Base-by-base conservation (phyloP, 768 basidiomycete species). In the Rubroboletus pulcherrimus region DNA sequence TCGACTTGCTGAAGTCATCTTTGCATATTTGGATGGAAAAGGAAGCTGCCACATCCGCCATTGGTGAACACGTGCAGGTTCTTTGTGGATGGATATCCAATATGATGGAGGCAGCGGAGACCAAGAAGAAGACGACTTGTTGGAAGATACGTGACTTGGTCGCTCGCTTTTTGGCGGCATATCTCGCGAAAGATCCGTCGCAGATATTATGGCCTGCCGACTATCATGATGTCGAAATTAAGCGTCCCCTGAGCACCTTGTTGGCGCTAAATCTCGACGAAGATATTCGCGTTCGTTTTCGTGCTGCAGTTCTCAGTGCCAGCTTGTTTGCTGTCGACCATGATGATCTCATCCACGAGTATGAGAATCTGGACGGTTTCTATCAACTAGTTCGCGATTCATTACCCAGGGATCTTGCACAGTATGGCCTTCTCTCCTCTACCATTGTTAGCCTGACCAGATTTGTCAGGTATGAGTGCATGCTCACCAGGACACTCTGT, bases 261-360 rank as follows among this genome's bases (percentile, higher is more conserved):
- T 81, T 82, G 11, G 66, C 67, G 29, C 61, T 91, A 62, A 78
- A 78, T 21, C 64, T 71, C n/a, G 90, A 98, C 69, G 71, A 75
- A 39, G 95, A 98, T 66, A 83, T 89, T 19, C 83, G 93, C 33
- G 88, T 97, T 44, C 84, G 96, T 15, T 89, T 93, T 66, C 85
- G 90, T 31, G 81, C 80, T 1, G 87, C 87, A 1, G 73, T 77
- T 14, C 70, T 81, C n/a, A 84, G 77, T 50, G 79, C 85, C 31
- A 75, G 76, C 8, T 66, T 90, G 26, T 85, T 91, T 61, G 74
- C 79, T 4, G 67, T 80, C 2, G 74, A 54, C 9, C 59, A 57
- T 21, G 61, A 58, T 11, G 57, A 51, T 24, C 83, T 17, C 74
- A 76, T 44, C 19, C 58, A 52, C 31, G 54, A 59, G 17, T 58